These are phyloP conservation scores for Flaveria floridana DNA, from an alignment of 140 eudicot species.

Conservation along the genomic window DNA sequence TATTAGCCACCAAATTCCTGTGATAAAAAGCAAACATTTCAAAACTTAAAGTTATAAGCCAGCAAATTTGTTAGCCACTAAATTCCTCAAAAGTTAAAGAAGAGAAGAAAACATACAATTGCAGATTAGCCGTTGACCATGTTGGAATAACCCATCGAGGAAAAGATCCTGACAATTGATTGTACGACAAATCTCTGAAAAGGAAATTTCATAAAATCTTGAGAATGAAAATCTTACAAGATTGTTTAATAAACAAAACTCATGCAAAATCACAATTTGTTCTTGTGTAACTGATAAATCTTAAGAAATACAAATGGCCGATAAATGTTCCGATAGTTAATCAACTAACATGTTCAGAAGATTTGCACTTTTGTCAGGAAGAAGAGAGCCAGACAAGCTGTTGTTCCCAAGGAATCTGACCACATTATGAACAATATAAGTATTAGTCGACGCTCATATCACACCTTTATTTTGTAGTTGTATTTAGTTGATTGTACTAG, in stretches of 20 bases:
- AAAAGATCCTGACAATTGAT: slow-evolving; percentile 49
- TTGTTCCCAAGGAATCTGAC: slow-evolving; percentile 64
- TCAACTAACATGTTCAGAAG: slow-evolving; percentile 53
- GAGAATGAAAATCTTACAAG: slow-evolving; percentile 17
- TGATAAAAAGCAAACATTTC: slow-evolving; percentile 29
- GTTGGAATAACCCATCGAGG: slow-evolving; percentile 48
- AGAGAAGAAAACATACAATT: slow-evolving; percentile 41
- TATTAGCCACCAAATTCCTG: slow-evolving; percentile 62
- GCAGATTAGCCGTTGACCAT: slow-evolving; percentile 41
- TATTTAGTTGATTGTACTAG: too few species aligned
- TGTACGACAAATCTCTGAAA: slow-evolving; percentile 63
- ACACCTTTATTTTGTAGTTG: too few species aligned
- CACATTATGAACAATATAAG: slow-evolving; percentile 18
- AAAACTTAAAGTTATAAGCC: neutral
- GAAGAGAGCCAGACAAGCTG: slow-evolving; percentile 52
- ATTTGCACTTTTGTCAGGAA: slow-evolving; percentile 35
- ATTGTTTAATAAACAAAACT: neutral
- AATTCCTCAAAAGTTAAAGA: slow-evolving; percentile 3
- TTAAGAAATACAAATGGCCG: neutral
- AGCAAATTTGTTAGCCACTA: neutral
- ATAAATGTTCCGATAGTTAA: slow-evolving; percentile 12
- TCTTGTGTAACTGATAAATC: slow-evolving; percentile 9
- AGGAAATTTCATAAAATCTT: slow-evolving; percentile 1
- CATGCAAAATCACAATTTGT: neutral
- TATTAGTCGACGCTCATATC: too few species aligned